A percentile compares a stretch with the other conserved stretches of the same genome.
Evolutionary conservation across 306 rosid genomes (phyloP).

Genomic region (Chamaecrista fasciculata): DNA sequence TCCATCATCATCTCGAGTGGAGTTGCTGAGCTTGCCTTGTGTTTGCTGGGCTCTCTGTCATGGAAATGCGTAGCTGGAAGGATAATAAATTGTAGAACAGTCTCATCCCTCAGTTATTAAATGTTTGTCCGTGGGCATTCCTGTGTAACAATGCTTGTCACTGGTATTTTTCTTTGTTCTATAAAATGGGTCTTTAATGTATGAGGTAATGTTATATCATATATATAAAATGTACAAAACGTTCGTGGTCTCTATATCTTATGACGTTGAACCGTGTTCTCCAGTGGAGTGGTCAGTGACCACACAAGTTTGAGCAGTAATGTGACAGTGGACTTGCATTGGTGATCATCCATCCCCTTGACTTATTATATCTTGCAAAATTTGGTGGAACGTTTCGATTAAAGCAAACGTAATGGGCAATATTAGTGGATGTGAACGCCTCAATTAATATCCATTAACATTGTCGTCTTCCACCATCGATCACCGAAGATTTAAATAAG

Average conservation of each 20-base stretch:
- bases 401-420: not conserved
- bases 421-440: not conserved
- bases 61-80: slow-evolving; percentile 39
- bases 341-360: not conserved
- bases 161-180: slow-evolving; percentile 41
- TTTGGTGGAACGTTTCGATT: not conserved
- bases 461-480: not conserved
- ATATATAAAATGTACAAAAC: slow-evolving; percentile 31
- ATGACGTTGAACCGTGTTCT: slow-evolving; percentile 26
- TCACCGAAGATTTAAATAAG: not conserved
- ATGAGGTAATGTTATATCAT: slow-evolving; percentile 32
- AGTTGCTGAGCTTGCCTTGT: slow-evolving; percentile 45
- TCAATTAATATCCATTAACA: not conserved
- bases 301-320: slow-evolving; percentile 7
- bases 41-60: slow-evolving; percentile 37
- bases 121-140: slow-evolving; percentile 44
- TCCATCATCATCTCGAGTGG: not conserved
- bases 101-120: slow-evolving; percentile 42
- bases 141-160: slow-evolving; percentile 45
- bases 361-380: not conserved
- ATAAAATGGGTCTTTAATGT: slow-evolving; percentile 46
- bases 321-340: not conserved
- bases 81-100: slow-evolving; percentile 53
- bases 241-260: slow-evolving; percentile 7
- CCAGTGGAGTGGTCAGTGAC: slow-evolving; percentile 23